These are phyloP conservation scores for Luvunga scandens DNA, from an alignment of 345 rosid genomes.

Conservation along the genomic window DNA sequence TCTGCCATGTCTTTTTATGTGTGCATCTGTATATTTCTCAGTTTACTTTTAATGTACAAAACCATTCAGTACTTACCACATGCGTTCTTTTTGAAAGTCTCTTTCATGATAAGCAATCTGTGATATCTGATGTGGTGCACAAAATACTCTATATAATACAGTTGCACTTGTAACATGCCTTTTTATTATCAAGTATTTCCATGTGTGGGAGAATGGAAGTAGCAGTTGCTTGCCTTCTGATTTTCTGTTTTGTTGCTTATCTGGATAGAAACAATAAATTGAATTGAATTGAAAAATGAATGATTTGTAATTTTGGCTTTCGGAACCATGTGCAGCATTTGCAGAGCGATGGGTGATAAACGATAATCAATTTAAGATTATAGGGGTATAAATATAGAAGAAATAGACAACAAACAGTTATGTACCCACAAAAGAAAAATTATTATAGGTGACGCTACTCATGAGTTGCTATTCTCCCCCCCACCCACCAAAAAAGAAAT, in stretches of 20 bases:
- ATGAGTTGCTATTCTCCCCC: too few relatives aligned
- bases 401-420: neutral
- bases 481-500: too few relatives aligned
- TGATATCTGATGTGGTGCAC: neutral
- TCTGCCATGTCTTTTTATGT: neutral
- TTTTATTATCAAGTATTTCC: neutral
- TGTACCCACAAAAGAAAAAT: neutral
- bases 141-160: neutral
- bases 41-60: neutral
- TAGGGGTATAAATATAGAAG: neutral
- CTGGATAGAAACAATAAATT: neutral
- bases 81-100: neutral
- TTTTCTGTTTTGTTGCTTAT: neutral
- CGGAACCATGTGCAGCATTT: neutral
- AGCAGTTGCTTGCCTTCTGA: neutral
- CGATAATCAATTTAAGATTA: neutral
- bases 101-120: constrained; percentile 2
- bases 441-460: neutral
- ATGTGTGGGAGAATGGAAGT: neutral
- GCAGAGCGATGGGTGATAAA: neutral
- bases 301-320: neutral
- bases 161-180: neutral
- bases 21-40: neutral
- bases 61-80: neutral
- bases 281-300: neutral